Conservation (phyloP, 331 rosid species). For the Pyrus hybrid region DNA sequence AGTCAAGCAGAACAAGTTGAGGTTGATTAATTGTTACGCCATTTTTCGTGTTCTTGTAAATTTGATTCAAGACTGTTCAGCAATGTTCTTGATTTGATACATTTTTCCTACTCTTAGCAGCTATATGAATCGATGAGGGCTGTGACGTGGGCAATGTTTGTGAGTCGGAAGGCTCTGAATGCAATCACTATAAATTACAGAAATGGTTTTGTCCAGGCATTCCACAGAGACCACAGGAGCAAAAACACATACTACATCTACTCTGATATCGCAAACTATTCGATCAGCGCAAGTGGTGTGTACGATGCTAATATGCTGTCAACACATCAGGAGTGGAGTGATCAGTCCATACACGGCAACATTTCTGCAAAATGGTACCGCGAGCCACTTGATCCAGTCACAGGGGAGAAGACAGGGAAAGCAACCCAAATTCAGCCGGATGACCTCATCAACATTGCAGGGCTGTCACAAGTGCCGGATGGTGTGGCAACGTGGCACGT, state of each 20-base stretch:
- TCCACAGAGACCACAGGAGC: conserved; percentile 81
- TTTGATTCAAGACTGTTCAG: neutral
- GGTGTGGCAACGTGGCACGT: conserved; percentile 98
- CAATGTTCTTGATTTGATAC: conserved; percentile 6
- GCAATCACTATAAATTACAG: conserved; percentile 86
- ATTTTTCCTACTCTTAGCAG: conserved; percentile 46
- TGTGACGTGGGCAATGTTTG: conserved; percentile 82
- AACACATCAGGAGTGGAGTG: conserved; percentile 50
- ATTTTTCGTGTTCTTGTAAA: neutral
- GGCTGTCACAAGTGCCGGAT: conserved; percentile 82
- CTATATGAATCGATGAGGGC: conserved; percentile 83
- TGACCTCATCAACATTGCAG: conserved; percentile 80
- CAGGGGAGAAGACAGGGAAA: conserved; percentile 81
- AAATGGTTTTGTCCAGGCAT: conserved; percentile 96
- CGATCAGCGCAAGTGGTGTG: conserved; percentile 43
- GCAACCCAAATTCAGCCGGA: conserved; percentile 84
- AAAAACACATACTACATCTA: conserved; percentile 86
- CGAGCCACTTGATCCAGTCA: conserved; percentile 87
- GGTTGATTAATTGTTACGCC: conserved; percentile 34
- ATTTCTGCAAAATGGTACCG: conserved; percentile 78
- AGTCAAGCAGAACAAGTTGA: conserved; percentile 93
- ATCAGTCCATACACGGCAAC: conserved; percentile 59
- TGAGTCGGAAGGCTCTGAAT: conserved; percentile 77
- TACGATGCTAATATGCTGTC: conserved; percentile 28
- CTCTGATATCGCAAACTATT: conserved; percentile 82